Conservation (phyloP, 2,329 filamentous ascomycete genomes). For the Cercospora sp. region DNA sequence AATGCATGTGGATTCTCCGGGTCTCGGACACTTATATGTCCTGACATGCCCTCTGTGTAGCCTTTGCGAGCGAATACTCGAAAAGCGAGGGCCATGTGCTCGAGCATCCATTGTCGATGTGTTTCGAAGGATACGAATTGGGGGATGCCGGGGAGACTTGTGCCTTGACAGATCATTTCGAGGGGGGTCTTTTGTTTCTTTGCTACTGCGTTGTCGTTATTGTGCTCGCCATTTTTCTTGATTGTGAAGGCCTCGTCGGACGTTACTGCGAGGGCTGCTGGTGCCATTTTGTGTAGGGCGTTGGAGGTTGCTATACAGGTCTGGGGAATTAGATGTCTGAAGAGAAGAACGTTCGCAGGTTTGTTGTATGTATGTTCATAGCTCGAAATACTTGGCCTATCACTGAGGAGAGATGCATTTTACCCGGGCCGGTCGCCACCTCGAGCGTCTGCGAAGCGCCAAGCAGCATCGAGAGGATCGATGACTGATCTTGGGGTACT, state of each 20-base stretch:
- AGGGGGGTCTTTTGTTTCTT: slow-evolving; percentile 37
- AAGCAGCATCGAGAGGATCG: neutral
- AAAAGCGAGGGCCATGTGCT: slow-evolving; percentile 67
- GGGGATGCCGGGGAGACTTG: slow-evolving; percentile 56
- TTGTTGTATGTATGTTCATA: neutral
- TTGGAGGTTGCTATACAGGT: no score
- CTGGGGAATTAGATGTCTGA: neutral
- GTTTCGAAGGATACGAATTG: slow-evolving; percentile 54
- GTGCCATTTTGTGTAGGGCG: slow-evolving; percentile 29
- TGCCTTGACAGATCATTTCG: slow-evolving; percentile 49
- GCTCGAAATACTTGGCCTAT: neutral
- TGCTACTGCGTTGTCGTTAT: slow-evolving; percentile 13
- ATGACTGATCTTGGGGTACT: neutral
- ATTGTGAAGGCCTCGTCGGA: slow-evolving; percentile 21
- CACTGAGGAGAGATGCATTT: neutral
- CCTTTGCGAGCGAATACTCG: slow-evolving; percentile 66
- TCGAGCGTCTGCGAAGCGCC: neutral
- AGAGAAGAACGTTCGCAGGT: neutral
- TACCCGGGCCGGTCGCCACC: slow-evolving; percentile 1
- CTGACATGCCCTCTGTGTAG: slow-evolving; percentile 67
- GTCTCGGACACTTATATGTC: slow-evolving; percentile 68
- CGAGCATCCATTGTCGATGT: slow-evolving; percentile 63
- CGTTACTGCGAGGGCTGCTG: slow-evolving; percentile 31
- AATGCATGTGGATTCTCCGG: slow-evolving; percentile 61
- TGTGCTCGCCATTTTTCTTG: slow-evolving; percentile 19